Conservation (phyloP, 306 rosid species). For the Spatholobus suberectus region DNA sequence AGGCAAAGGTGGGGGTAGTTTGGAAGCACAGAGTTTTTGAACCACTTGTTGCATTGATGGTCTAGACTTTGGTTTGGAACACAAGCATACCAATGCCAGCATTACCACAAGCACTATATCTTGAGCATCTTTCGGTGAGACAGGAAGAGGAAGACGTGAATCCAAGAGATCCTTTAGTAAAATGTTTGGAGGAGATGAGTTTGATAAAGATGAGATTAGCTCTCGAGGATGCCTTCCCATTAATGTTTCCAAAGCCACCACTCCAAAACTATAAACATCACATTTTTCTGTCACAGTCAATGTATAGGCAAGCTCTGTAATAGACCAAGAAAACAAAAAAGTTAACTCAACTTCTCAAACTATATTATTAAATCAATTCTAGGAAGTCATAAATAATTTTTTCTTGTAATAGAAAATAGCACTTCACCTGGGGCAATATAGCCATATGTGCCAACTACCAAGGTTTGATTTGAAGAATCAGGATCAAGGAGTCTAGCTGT, state of each 20-base stretch:
- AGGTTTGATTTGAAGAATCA: too few relatives aligned
- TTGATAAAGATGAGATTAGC: not conserved
- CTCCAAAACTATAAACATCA: conserved; percentile 3
- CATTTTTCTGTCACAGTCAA: conserved; percentile 5
- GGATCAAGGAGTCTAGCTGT: too few relatives aligned
- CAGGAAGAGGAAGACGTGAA: not conserved
- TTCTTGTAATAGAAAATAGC: too few relatives aligned
- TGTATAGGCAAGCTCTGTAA: conserved; percentile 26
- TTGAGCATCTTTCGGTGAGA: not conserved
- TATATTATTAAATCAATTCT: not conserved
- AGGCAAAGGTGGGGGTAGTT: not conserved
- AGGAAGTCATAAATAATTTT: not conserved
- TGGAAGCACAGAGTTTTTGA: not conserved
- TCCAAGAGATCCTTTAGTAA: not conserved
- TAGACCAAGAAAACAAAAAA: too few relatives aligned
- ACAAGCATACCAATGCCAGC: too few relatives aligned
- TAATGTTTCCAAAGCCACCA: not conserved
- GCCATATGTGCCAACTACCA: too few relatives aligned
- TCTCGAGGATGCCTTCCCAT: conserved; percentile 27
- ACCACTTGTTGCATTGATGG: conserved; percentile 34
- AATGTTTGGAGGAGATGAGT: not conserved
- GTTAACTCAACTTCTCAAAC: not conserved
- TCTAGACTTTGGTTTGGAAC: not conserved
- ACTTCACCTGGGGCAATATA: too few relatives aligned
- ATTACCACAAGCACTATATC: not conserved